Evolutionary conservation across 2,329 filamentous ascomycete species (phyloP), one percentile per base, ranked within the genome.

Genomic region (Coccinonectria pachysandricola): DNA sequence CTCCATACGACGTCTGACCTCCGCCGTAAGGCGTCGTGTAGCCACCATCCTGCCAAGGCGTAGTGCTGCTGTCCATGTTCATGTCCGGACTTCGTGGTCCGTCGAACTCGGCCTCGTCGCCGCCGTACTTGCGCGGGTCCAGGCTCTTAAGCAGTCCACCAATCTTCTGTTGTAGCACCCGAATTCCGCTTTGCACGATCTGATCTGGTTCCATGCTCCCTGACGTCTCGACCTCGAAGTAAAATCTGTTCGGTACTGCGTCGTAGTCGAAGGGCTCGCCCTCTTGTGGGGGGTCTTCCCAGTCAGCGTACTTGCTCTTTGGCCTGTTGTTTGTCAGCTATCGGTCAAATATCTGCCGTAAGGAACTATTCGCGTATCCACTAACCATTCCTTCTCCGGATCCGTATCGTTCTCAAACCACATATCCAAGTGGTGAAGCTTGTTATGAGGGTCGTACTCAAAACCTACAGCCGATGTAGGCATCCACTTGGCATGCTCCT

Each of bases 401-500:
- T 92, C 81, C 42, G 79, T 72, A 28, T 59, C 54, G 39, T 60
- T 59, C 64, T 98, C 91, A 53, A 85, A 95, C 91, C 91, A 98
- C 56, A 93, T 75, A 48, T 93, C 84, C 30, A 91, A 68, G 57
- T 98, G 91, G 40, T 79, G 74, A 40, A 98, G 64, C 60, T 93
- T 95, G 62, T 98, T 98, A 56, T 92, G 82, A 34, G 91, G 91
- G 53, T 98, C 91, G 56, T 98, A 98, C 57, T 98, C 91, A 52
- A 98, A 98, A 13, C 85, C 87, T 20, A 98, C 78, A 4, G 91
- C 91, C 20, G 86, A 72, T 18, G 83, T 88, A 2, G 91, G 87
- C 47, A 85, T 82, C 91, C 91, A 98, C 58, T 98, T 98, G 7
- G 91, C 84, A 57, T 98, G 91, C 56, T 98, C 91, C 65, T 98